Conservation (phyloP, 1,284 basidiomycete species). For the Tilletia caries region DNA sequence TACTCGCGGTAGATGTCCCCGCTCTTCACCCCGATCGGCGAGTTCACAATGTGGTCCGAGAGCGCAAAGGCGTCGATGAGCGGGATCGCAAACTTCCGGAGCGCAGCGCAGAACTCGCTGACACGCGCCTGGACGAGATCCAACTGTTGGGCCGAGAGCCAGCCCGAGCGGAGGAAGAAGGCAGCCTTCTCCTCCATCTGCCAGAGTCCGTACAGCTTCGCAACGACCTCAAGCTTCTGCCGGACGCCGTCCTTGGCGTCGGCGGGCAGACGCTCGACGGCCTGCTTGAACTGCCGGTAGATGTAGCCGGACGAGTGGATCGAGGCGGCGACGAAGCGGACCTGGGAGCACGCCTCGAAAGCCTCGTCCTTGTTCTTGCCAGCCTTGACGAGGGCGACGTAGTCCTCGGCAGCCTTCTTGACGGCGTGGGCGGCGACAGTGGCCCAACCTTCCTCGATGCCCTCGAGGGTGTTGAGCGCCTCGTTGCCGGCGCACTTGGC, state of each 20-base stretch:
- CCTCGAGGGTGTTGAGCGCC: conserved; percentile 56
- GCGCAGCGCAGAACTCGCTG: conserved; percentile 58
- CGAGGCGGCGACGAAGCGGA: conserved; percentile 61
- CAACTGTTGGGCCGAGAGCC: conserved; percentile 56
- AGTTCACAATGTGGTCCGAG: conserved; percentile 62
- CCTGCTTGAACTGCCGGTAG: conserved; percentile 52
- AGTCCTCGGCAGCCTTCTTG: conserved; percentile 60
- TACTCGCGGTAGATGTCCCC: conserved; percentile 51
- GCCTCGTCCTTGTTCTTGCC: conserved; percentile 60
- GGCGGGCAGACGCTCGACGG: conserved; percentile 39
- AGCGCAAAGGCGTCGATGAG: conserved; percentile 61
- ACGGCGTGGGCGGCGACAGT: conserved; percentile 60
- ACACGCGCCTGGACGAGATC: conserved; percentile 57
- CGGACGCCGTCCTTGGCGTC: conserved; percentile 42
- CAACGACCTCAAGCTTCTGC: conserved; percentile 39
- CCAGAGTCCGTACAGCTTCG: conserved; percentile 57
- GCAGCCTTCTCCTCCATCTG: conserved; percentile 62
- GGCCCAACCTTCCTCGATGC: conserved; percentile 59
- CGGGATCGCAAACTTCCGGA: conserved; percentile 58
- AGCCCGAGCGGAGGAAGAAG: conserved; percentile 58
- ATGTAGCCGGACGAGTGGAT: conserved; percentile 53
- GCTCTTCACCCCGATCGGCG: conserved; percentile 57
- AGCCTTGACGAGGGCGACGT: conserved; percentile 54
- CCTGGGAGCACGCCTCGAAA: conserved; percentile 60
- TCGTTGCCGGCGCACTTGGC: conserved; percentile 55